These are phyloP conservation scores for Canariomyces notabilis DNA, from an alignment of 2,329 filamentous ascomycete species.

Conservation along the genomic window DNA sequence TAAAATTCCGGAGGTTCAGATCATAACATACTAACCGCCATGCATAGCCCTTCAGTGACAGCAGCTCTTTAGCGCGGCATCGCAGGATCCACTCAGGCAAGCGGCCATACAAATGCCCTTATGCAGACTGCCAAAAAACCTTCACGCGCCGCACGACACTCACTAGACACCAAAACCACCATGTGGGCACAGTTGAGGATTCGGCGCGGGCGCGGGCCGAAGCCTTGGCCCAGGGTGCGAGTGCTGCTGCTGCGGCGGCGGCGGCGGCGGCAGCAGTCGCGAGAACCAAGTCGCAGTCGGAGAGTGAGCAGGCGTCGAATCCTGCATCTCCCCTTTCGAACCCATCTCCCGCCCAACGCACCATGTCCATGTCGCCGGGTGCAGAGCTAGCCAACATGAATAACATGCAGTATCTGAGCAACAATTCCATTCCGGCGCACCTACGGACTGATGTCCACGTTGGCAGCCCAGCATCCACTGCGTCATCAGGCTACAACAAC, in stretches of 20 bases:
- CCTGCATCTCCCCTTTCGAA: conserved; percentile 72
- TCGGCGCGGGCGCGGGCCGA: conserved; percentile 84
- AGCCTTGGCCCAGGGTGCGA: conserved; percentile 58
- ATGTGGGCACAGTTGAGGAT: conserved; percentile 92
- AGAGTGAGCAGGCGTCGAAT: conserved; percentile 66
- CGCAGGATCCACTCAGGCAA: conserved; percentile 93
- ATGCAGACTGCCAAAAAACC: conserved; percentile 96
- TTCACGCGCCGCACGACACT: conserved; percentile 94
- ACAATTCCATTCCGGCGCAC: conserved; percentile 75
- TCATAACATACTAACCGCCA: conserved; percentile 10
- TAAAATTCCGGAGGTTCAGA: rapidly evolving
- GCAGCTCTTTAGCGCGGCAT: conserved; percentile 87
- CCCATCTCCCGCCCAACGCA: conserved; percentile 75
- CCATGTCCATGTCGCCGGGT: conserved; percentile 73
- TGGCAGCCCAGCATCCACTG: conserved; percentile 64
- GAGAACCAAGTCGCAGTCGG: conserved; percentile 50
- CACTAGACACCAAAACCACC: conserved; percentile 92
- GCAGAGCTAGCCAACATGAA: conserved; percentile 67
- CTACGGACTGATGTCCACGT: conserved; percentile 70
- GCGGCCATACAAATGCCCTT: conserved; percentile 94
- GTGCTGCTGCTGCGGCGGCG: conserved; percentile 32
- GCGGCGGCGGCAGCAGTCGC: conserved; percentile 26
- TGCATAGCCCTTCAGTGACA: conserved; percentile 85
- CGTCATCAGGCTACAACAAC: conserved; percentile 54
- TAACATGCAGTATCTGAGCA: conserved; percentile 70